Evolutionary conservation across 768 basidiomycete genomes (phyloP), one percentile per base, ranked within the genome.

Genomic region (Psilocybe tampanensis): DNA sequence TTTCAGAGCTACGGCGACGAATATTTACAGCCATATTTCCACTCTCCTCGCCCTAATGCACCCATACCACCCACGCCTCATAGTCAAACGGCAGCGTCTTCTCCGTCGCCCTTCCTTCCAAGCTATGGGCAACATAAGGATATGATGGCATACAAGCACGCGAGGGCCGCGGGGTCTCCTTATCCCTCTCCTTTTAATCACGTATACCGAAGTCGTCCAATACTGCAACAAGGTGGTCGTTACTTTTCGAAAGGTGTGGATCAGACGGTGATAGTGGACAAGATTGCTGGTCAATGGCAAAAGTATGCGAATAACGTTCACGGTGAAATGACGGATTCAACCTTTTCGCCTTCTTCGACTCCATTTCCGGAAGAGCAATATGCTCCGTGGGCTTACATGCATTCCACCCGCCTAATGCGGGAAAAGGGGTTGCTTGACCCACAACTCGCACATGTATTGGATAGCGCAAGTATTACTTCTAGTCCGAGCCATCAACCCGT

Each of bases 1-100:
- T 71, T 80, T 29, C 82, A 84, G 12, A 78, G 78, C 59, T 81
- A 87, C 52, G 73, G 77, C 44, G 85, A 88, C 43, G 86, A 89
- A 62, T 74, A 86, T 0, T 77, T 82, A 0, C 80, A 80, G 0
- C 74, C 82, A 13, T 88, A 86, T 68, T 74, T 88, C 36, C 84
- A 84, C 54, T 68, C 80, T 0, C 76, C 81, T 2, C 84, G 90
- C 0, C 90, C 89, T 0, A 83, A 85, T 56, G 90, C 89, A 0
- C 91, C 91, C 17, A 80, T 92, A 39, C 90, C 91, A 0, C 90
- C 91, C 0, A 92, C 91, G 0, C 90, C 89, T 2, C 88, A 89
- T 53, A 86, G 82, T 47, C 86, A 89, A 56, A 89, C 88, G 0
- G 82, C 86, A 8, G 87, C 88, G 1, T 87, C 88, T 0, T 86